A percentile compares a stretch with the other conserved stretches of the same genome.
Evolutionary conservation across 202 grass and related monocot species (phyloP).

Genomic region (Saccharum hybrid): DNA sequence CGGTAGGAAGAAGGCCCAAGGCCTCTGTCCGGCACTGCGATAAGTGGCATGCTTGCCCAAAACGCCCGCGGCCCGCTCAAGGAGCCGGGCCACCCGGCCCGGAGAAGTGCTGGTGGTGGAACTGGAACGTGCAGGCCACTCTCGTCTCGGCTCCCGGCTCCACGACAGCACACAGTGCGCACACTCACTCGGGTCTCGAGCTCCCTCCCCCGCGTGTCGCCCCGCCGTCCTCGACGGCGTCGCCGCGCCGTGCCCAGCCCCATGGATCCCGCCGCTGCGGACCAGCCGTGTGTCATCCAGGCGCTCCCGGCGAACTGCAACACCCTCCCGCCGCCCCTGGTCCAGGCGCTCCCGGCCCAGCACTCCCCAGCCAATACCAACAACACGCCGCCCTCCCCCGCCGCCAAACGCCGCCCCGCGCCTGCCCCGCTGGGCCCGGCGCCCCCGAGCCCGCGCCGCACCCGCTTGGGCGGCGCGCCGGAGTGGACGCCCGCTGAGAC

Average conservation of each 20-base stretch:
- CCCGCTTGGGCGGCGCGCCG: conserved; percentile 65
- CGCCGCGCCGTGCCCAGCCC: not conserved
- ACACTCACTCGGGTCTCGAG: conserved; percentile 33
- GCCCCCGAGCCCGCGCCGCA: conserved; percentile 63
- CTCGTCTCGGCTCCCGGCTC: not conserved
- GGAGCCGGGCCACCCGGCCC: too few relatives aligned
- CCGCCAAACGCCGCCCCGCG: not conserved
- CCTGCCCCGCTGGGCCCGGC: not conserved
- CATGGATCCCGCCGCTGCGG: conserved; percentile 32
- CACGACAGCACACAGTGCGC: not conserved
- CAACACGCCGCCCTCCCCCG: not conserved
- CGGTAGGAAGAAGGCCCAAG: not conserved
- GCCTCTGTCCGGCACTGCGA: too few relatives aligned
- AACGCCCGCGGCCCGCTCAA: too few relatives aligned
- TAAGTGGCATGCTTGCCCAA: too few relatives aligned
- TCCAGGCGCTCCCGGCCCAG: conserved; percentile 44
- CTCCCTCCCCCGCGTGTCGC: not conserved
- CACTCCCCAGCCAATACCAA: not conserved
- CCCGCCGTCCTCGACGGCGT: not conserved
- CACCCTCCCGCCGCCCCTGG: conserved; percentile 13
- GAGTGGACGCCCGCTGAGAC: conserved; percentile 67
- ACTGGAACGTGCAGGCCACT: not conserved
- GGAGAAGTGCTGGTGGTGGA: too few relatives aligned
- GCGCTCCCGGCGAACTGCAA: conserved; percentile 40
- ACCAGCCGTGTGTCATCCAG: conserved; percentile 46